Percentiles rank a stretch among this genome's conserved stretches.
Conservation (phyloP, 441 rosid species). For the Adansonia rubrostipa region DNA sequence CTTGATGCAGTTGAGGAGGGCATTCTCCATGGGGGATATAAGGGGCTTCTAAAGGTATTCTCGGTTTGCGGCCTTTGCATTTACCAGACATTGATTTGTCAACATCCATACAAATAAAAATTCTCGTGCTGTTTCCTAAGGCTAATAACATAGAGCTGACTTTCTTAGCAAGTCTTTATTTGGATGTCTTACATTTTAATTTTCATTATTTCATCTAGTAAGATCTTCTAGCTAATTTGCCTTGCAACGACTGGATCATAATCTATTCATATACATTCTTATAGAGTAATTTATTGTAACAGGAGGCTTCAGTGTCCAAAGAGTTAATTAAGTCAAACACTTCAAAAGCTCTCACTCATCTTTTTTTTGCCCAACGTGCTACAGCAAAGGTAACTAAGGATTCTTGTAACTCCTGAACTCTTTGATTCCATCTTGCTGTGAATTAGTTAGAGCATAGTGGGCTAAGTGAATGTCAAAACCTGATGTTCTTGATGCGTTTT, state of each 20-base stretch:
- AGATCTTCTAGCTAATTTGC: conserved; percentile 9
- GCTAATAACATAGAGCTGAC: conserved; percentile 13
- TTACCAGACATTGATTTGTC: conserved; percentile 8
- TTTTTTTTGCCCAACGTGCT: conserved; percentile 83
- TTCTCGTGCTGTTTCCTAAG: conserved; percentile 21
- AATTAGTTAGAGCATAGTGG: background rate
- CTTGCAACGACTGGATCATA: conserved; percentile 4
- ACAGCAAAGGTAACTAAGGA: conserved; percentile 66
- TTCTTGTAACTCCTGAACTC: conserved; percentile 4
- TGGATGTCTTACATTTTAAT: conserved; percentile 7
- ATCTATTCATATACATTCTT: conserved; percentile 25
- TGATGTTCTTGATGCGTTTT: background rate
- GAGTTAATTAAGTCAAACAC: conserved; percentile 72
- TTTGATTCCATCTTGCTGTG: conserved; percentile 10
- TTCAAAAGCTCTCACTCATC: conserved; percentile 82
- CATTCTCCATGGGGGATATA: conserved; percentile 86
- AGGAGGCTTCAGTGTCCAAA: conserved; percentile 85
- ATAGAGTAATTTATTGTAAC: conserved; percentile 37
- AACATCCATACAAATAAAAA: background rate
- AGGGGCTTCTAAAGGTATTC: conserved; percentile 81
- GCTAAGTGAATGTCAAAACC: background rate
- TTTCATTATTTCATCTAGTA: conserved; percentile 16
- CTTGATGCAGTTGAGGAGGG: conserved; percentile 95
- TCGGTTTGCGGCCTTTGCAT: background rate
- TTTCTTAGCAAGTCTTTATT: conserved; percentile 12